Evolutionary conservation across 2,329 filamentous ascomycete genomes (phyloP), one percentile per base, ranked within the genome.

Genomic region (Diaporthe sp.): DNA sequence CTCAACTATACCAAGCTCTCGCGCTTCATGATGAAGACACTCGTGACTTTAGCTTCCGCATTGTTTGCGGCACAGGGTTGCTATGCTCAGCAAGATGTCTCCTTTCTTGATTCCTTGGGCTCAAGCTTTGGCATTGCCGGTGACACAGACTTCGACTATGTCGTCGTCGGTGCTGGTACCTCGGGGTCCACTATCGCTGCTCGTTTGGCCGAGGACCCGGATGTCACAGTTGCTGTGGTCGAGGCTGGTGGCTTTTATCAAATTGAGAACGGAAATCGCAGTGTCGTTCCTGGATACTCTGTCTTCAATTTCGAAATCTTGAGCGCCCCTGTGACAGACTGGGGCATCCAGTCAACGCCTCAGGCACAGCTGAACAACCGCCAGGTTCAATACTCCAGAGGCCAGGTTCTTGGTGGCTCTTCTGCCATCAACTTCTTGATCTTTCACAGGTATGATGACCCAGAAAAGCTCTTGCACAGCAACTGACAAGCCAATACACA

Each of bases 181-280:
- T 73, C 75, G 8, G 75, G 72, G 17, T 58, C 71, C 42, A 67
- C 67, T n/a, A 61, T 75, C 13, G 75, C 75, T 34, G 72, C 75
- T 8, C 75, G 75, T 25, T 42, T 76, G 17, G 75, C 75, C 6
- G 10, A 70, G 53, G 65, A 28, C 13, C 28, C 44, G 44, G 63
- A 75, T 12, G 49, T 60, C 55, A 73, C 51, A n/a, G 72, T 75
- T 15, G 75, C 75, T 4, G 75, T 74, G 20, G 44, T 74, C 44
- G 75, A 76, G 42, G 75, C 75, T 9, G 75, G 75, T 17, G 65
- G 72, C 10, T 76, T 76, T 57, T 76, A 74, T 31, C 72, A 76
- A 63, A 75, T 73, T 8, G 67, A 74, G 22, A 75, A 76, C 4
- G 57, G 65, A 17, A 76, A 76, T 42, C 57, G 49, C 25, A 75